phyloP scores from a whole-genome alignment of 2,329 filamentous ascomycete species.

The Colletotrichum filicis region DNA sequence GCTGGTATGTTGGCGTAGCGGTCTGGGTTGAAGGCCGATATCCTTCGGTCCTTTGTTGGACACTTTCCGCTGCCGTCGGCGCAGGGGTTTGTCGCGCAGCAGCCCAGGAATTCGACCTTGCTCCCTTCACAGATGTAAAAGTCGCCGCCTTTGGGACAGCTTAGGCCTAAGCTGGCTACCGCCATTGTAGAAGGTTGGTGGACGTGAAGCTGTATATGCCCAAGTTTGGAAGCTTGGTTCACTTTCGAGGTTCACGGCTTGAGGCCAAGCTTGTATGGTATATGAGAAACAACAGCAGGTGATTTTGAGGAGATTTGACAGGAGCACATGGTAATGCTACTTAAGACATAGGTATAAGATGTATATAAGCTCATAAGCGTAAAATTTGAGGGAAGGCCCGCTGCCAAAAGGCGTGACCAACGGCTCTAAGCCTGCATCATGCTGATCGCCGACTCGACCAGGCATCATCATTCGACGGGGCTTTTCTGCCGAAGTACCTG shows the following conservation, averaged over 20 bases:
- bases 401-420: neutral
- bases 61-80: conserved; percentile 44
- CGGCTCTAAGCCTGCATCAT: conserved; percentile 10
- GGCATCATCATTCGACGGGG: conserved; percentile 15
- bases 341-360: neutral
- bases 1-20: conserved; percentile 41
- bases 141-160: conserved; percentile 44
- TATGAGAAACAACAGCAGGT: neutral
- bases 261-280: neutral
- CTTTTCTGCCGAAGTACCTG: neutral
- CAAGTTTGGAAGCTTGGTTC: neutral
- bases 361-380: conserved; percentile 1
- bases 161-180: conserved; percentile 39
- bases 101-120: conserved; percentile 51
- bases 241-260: neutral
- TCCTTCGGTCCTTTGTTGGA: conserved; percentile 41
- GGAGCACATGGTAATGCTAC: neutral
- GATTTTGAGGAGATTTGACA: neutral
- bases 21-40: conserved; percentile 42
- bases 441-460: neutral
- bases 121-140: conserved; percentile 51
- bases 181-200: neutral
- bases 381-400: neutral
- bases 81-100: conserved; percentile 51
- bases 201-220: neutral